Conservation (phyloP, 768 basidiomycete genomes). For the Phaeotremella skinneri region DNA sequence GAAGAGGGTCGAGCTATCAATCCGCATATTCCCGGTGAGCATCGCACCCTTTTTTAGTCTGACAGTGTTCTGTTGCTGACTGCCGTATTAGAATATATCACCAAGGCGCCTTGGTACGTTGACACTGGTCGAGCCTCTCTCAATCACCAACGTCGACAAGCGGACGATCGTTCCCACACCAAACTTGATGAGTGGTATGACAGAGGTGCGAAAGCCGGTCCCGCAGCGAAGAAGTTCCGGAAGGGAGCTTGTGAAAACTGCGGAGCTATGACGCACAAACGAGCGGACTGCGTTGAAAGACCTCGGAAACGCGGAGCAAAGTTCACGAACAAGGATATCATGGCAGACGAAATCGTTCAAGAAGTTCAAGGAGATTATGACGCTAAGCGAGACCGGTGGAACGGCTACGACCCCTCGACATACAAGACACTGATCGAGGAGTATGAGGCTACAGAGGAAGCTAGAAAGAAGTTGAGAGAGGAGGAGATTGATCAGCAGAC, state of each 20-base stretch:
- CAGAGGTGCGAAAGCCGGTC: constrained; percentile 66
- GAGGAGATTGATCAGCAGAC: constrained; percentile 98
- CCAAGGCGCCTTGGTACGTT: constrained; percentile 97
- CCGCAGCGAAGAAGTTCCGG: constrained; percentile 92
- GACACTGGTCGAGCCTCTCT: constrained; percentile 91
- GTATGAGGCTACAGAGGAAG: constrained; percentile 87
- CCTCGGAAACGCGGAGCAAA: constrained; percentile 95
- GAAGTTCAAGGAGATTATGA: constrained; percentile 70
- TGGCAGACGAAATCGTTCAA: constrained; percentile 85
- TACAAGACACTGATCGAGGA: constrained; percentile 88
- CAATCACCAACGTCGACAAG: constrained; percentile 84
- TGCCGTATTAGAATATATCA: constrained; percentile 75
- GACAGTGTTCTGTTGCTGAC: neutral
- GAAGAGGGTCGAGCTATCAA: constrained; percentile 95
- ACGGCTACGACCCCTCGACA: constrained; percentile 88
- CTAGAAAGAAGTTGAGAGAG: constrained; percentile 83
- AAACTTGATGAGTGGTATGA: constrained; percentile 91
- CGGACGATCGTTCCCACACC: constrained; percentile 60
- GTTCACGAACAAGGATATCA: constrained; percentile 83
- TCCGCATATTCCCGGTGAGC: constrained; percentile 94
- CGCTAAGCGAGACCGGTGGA: constrained; percentile 96
- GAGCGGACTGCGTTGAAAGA: constrained; percentile 87
- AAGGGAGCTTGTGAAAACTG: constrained; percentile 99
- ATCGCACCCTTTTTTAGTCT: no score
- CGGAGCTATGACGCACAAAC: constrained; percentile 91